These are phyloP conservation scores for Cladophialophora psammophila DNA, from an alignment of 2,329 filamentous ascomycete genomes.

Conservation along the genomic window DNA sequence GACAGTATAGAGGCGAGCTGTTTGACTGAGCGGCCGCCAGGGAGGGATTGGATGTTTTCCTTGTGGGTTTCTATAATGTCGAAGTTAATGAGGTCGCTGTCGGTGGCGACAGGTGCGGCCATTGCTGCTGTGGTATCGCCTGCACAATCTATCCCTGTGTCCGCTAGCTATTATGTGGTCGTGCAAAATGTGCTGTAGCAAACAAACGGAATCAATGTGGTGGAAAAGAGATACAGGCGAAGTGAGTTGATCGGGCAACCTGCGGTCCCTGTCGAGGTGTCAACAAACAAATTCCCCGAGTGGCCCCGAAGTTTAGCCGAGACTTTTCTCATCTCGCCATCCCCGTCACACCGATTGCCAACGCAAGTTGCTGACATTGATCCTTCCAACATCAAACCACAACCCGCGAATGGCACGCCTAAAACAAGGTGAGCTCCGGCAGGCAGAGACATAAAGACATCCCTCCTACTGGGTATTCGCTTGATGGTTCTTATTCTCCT, in stretches of 20 bases:
- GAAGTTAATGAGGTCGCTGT: constrained; percentile 65
- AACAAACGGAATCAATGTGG: constrained; percentile 10
- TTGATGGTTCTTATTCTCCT: not conserved
- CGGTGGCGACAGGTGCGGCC: constrained; percentile 33
- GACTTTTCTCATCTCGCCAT: not conserved
- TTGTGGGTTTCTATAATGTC: constrained; percentile 96
- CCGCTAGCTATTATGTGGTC: constrained; percentile 31
- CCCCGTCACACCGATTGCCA: not conserved
- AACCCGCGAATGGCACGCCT: not conserved
- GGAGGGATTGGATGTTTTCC: constrained; percentile 95
- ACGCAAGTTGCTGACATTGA: constrained; percentile 2
- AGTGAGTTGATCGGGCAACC: constrained; percentile 12
- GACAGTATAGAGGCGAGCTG: constrained; percentile 81
- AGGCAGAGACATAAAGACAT: not conserved
- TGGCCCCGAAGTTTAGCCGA: constrained; percentile 9
- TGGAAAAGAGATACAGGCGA: constrained; percentile 7
- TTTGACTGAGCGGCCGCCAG: constrained; percentile 85
- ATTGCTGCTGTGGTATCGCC: constrained; percentile 31
- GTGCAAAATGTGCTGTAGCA: constrained; percentile 18
- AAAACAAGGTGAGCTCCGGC: not conserved
- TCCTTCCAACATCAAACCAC: not conserved
- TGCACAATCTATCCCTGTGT: constrained; percentile 25
- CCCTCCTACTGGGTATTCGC: not conserved
- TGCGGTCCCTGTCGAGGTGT: constrained; percentile 5
- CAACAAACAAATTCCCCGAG: constrained; percentile 13